Percentiles rank a stretch among this genome's conserved stretches.
Conservation (phyloP, 1,284 basidiomycete genomes). For the Heterobasidion parviporum region DNA sequence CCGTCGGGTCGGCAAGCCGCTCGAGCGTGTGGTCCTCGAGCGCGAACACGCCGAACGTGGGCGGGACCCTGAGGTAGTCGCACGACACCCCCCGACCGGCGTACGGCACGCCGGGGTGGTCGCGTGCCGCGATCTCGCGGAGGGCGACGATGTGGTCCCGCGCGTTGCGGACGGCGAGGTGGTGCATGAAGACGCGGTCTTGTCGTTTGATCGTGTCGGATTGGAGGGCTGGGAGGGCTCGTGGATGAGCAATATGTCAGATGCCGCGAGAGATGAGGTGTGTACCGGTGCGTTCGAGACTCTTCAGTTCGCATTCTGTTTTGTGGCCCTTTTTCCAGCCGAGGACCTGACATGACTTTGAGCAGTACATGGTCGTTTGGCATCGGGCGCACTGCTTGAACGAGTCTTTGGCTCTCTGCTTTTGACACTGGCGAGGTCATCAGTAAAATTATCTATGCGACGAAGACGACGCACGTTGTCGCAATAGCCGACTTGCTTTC, state of each 20-base stretch:
- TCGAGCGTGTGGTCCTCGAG: constrained; percentile 15
- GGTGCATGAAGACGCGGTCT: constrained; percentile 27
- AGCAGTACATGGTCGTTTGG: constrained; percentile 29
- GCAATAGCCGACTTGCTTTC: constrained; percentile 22
- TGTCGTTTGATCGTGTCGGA: constrained; percentile 22
- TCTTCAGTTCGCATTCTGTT: constrained; percentile 28
- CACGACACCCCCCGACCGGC: constrained; percentile 22
- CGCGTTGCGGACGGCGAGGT: constrained; percentile 24
- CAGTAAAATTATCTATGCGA: background rate
- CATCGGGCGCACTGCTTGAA: constrained; percentile 28
- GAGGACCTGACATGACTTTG: constrained; percentile 26
- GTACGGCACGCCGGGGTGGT: constrained; percentile 17
- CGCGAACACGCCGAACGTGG: constrained; percentile 17
- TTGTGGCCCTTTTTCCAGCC: constrained; percentile 31
- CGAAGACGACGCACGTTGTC: constrained; percentile 23
- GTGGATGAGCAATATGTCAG: background rate
- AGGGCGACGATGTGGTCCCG: constrained; percentile 19
- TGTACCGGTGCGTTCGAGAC: constrained; percentile 25
- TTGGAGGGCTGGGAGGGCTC: constrained; percentile 21
- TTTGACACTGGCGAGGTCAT: constrained; percentile 24
- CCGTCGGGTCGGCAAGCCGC: constrained; percentile 6
- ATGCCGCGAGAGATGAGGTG: background rate
- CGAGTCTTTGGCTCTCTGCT: constrained; percentile 23
- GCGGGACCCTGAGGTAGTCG: constrained; percentile 23
- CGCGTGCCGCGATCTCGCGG: constrained; percentile 16